Conservation (phyloP, 2,329 filamentous ascomycete genomes). For the Colletotrichum lentis region DNA sequence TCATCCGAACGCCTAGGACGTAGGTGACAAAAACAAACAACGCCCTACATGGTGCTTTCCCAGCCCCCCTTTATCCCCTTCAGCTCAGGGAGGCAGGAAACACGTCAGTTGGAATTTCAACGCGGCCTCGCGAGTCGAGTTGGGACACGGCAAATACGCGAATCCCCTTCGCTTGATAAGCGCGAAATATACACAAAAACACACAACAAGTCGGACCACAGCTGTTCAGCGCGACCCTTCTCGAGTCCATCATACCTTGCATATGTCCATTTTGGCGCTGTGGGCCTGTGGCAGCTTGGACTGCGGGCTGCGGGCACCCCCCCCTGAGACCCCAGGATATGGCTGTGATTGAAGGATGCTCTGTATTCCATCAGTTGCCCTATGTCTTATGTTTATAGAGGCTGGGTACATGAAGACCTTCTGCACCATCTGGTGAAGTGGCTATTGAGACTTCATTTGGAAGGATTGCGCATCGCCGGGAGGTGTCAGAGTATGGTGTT, state of each 20-base stretch:
- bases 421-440: too few relatives aligned
- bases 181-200: neutral
- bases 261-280: neutral
- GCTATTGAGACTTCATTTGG: too few relatives aligned
- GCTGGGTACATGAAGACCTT: too few relatives aligned
- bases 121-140: neutral
- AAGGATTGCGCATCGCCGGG: too few relatives aligned
- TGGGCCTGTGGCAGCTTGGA: neutral
- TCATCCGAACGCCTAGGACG: neutral
- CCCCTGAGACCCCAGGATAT: neutral
- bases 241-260: conserved; percentile 1
- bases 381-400: too few relatives aligned
- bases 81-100: conserved; percentile 4
- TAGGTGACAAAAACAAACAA: conserved; percentile 9
- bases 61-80: conserved; percentile 6
- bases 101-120: neutral
- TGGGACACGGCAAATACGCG: neutral
- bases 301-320: neutral
- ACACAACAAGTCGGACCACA: neutral
- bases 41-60: neutral
- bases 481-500: too few relatives aligned
- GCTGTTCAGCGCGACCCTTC: neutral
- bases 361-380: too few relatives aligned
- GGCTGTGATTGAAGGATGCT: too few relatives aligned
- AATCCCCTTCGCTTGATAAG: neutral